Base-by-base conservation (phyloP, 164 flowering plant species). In the Aristolochia californica region DNA sequence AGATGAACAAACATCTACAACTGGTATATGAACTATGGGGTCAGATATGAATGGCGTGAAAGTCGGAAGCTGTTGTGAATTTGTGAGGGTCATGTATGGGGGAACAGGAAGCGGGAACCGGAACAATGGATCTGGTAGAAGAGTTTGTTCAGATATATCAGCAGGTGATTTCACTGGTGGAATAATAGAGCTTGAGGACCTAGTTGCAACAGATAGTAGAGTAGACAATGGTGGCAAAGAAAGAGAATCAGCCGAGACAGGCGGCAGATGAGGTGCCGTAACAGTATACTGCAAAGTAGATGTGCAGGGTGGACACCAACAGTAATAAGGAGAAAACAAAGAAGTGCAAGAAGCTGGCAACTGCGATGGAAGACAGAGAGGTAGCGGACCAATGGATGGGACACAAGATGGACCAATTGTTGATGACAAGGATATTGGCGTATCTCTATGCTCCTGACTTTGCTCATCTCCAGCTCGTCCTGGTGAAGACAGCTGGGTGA, bases 1-100 rank as follows among this genome's bases (percentile, higher is more conserved):
- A 2, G 97, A 82, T 0, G 97, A 89, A 73, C 97, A 93, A 51
- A 89, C 75, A 60, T 84, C 93, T 62, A 93, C 75, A 3, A 87
- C 81, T 0, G 99, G 99, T 49, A 90, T 75, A 65, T 93, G 99
- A 50, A 93, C 95, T 58, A 93, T 93, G 1, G 99, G 81, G 53
- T 93, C 99, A 59, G 93, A 84, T 61, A 85, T 78, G 25, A 89
- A 66, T 21, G 99, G 90, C 1, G 88, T 87, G 62, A 93, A 93
- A 11, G 85, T 74, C 4, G 91, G 84, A 22, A 93, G 74, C 59
- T 86, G 97, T 72, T 81, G 84, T n/a, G 90, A 75, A 58, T 70
- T 62, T n/a, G 79, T 65, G 21, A 66, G 40, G 20, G 70, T 23
- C 5, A 62, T 56, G 20, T 68, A 55, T 45, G 75, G 58, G 20